Evolutionary conservation across 768 basidiomycete genomes (phyloP).

Genomic region (Boletus pseudo-olivaceus): DNA sequence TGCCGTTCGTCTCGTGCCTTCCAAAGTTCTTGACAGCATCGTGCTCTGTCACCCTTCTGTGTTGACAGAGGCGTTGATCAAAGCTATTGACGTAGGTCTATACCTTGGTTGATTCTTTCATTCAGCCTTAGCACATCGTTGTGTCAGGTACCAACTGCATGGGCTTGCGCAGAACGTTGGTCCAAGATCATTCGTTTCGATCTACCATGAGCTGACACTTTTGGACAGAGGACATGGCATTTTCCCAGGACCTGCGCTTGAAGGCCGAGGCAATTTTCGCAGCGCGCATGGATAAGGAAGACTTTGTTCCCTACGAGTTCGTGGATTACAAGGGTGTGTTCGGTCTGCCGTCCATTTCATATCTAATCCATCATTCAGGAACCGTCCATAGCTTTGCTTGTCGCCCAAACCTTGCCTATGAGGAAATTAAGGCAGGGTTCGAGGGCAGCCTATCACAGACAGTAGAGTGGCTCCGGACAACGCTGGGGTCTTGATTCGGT

Average conservation of each 20-base stretch:
- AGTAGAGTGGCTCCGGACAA: conserved; percentile 41
- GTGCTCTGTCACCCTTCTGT: conserved; percentile 42
- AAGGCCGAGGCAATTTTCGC: conserved; percentile 31
- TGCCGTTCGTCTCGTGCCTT: conserved; percentile 27
- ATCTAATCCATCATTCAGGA: conserved; percentile 28
- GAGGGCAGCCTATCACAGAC: conserved; percentile 43
- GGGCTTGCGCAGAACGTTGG: conserved; percentile 39
- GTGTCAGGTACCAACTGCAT: conserved; percentile 25
- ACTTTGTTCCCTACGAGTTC: conserved; percentile 35
- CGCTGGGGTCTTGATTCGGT: conserved; percentile 16
- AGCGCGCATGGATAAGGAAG: conserved; percentile 25
- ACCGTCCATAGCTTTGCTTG: conserved; percentile 48
- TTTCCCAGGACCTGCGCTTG: conserved; percentile 24
- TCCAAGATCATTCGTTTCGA: background rate
- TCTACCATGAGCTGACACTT: background rate
- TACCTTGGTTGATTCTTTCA: background rate
- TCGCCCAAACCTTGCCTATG: conserved; percentile 41
- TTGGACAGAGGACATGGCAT: conserved; percentile 32
- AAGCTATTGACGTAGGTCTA: conserved; percentile 28
- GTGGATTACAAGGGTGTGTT: conserved; percentile 34
- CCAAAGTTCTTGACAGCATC: conserved; percentile 34
- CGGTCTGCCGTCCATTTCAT: background rate
- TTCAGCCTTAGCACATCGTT: background rate
- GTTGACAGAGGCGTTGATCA: conserved; percentile 30
- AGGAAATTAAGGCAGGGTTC: conserved; percentile 43